phyloP scores from a whole-genome alignment of 1,284 basidiomycete genomes.

The Sporisorium iseilematis-ciliati region DNA sequence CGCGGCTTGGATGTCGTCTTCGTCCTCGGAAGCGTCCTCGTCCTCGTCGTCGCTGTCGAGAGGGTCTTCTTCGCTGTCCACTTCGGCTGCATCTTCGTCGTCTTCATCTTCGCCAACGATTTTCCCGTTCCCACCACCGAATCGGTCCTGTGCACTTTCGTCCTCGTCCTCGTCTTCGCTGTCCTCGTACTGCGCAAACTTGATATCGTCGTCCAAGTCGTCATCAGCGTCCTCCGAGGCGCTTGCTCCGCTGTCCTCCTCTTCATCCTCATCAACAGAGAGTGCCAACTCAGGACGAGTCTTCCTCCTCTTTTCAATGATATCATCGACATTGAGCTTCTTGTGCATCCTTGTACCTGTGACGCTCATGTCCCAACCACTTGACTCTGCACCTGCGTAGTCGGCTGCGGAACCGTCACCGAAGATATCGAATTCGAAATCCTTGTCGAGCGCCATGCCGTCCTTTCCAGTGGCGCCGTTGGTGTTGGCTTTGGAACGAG shows the following conservation, averaged over 20 bases:
- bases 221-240: constrained; percentile 20
- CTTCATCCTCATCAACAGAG: constrained; percentile 38
- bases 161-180: constrained; percentile 77
- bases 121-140: constrained; percentile 59
- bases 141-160: constrained; percentile 51
- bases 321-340: constrained; percentile 65
- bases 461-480: constrained; percentile 21
- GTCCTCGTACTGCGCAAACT: constrained; percentile 40
- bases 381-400: constrained; percentile 17
- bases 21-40: constrained; percentile 28
- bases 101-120: constrained; percentile 63
- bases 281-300: constrained; percentile 29
- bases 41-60: constrained; percentile 19
- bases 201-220: constrained; percentile 51
- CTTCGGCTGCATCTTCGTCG: constrained; percentile 67
- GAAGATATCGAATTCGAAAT: constrained; percentile 66
- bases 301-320: constrained; percentile 64
- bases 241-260: constrained; percentile 39
- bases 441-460: constrained; percentile 50
- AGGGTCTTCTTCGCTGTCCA: constrained; percentile 50
- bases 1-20: constrained; percentile 63
- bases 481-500: neutral
- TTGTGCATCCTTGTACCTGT: constrained; percentile 51
- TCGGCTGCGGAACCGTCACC: constrained; percentile 44
- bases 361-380: constrained; percentile 63